Percentiles rank a stretch among this genome's conserved stretches.
These are phyloP conservation scores for Pinguiococcus pyrenoidosus DNA, from an alignment of 108 stramenopile genomes.

Conservation along the genomic window DNA sequence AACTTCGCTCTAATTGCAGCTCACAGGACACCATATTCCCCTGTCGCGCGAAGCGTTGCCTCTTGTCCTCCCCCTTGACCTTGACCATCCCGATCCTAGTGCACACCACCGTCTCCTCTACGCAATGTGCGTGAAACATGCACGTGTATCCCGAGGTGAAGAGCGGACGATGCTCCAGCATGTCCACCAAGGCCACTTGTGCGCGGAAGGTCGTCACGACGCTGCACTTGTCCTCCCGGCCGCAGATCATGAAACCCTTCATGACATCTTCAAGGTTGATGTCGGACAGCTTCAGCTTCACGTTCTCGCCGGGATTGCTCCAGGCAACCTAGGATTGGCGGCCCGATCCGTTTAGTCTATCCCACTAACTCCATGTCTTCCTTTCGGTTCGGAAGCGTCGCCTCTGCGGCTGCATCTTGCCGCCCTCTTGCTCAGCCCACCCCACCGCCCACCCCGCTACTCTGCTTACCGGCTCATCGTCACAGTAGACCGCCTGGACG, in stretches of 20 bases:
- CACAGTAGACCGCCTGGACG: constrained; percentile 85
- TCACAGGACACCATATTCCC: constrained; percentile 26
- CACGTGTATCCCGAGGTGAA: constrained; percentile 90
- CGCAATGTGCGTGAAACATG: constrained; percentile 89
- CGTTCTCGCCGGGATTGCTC: constrained; percentile 96
- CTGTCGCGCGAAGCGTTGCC: constrained; percentile 28
- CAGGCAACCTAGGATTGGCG: too few species aligned
- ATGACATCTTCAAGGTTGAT: constrained; percentile 71
- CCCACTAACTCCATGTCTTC: too few species aligned
- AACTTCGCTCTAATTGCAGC: constrained; percentile 13
- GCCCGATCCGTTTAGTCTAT: too few species aligned
- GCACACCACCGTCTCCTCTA: constrained; percentile 72
- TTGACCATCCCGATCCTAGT: constrained; percentile 25
- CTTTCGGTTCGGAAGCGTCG: too few species aligned
- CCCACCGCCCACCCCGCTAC: constrained; percentile 27
- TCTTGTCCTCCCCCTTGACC: constrained; percentile 11
- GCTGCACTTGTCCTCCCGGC: constrained; percentile 50
- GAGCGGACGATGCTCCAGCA: constrained; percentile 89
- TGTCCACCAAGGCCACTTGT: constrained; percentile 58
- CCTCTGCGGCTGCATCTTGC: too few species aligned
- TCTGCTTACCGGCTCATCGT: constrained; percentile 52
- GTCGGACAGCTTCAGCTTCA: constrained; percentile 65
- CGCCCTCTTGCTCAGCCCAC: too few species aligned
- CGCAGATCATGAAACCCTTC: constrained; percentile 90
- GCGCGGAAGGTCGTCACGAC: constrained; percentile 34